Evolutionary conservation across 202 grass and related monocot genomes (phyloP).

Genomic region (Zizania palustris): DNA sequence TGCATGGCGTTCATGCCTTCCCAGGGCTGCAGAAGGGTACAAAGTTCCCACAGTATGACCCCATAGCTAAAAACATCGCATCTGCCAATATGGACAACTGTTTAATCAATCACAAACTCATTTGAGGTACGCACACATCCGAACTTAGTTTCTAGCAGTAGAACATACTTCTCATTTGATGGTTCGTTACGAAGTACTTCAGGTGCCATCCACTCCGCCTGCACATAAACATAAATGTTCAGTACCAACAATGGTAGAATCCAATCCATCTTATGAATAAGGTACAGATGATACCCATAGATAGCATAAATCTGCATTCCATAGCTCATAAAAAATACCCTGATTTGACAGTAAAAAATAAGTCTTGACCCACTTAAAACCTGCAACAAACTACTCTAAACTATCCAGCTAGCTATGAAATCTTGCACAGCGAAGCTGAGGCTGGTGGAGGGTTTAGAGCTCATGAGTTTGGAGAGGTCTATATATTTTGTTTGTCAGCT

Average conservation of each 20-base stretch:
- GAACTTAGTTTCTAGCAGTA: constrained; percentile 23
- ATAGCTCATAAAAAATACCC: constrained; percentile 3
- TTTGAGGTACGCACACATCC: neutral
- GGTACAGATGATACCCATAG: constrained; percentile 2
- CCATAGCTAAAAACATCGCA: constrained; percentile 98
- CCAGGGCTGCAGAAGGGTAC: constrained; percentile 89
- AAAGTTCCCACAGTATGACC: constrained; percentile 97
- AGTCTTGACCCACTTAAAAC: neutral
- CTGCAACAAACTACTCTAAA: neutral
- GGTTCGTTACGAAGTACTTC: constrained; percentile 95
- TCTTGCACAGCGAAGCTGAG: constrained; percentile 22
- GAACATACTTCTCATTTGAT: constrained; percentile 92
- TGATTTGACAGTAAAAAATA: constrained; percentile 2
- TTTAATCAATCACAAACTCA: constrained; percentile 42
- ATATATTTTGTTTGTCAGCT: neutral
- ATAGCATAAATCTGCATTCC: constrained; percentile 5
- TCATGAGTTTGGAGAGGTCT: neutral
- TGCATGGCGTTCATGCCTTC: constrained; percentile 99
- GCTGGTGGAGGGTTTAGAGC: neutral
- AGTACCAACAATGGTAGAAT: constrained; percentile 22
- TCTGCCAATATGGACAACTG: constrained; percentile 47
- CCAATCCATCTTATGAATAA: constrained; percentile 27
- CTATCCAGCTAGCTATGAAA: constrained; percentile 37
- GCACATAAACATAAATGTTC: constrained; percentile 38
- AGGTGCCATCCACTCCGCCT: constrained; percentile 99